phyloP scores from a whole-genome alignment of 768 basidiomycete species.

The Agaricus blazei region DNA sequence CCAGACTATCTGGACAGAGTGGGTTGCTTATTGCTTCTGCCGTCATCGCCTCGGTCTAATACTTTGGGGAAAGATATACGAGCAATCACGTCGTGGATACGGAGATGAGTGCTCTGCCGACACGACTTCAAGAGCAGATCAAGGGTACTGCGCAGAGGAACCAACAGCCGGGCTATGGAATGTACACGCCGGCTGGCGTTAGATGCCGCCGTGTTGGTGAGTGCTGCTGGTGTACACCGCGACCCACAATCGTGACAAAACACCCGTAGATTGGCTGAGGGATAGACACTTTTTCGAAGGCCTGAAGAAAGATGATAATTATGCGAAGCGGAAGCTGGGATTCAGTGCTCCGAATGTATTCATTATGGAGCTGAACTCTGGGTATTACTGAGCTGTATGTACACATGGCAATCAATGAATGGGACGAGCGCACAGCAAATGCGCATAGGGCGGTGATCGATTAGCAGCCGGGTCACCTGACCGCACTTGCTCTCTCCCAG shows the following conservation, averaged over 20 bases:
- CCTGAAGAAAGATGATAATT: slow-evolving; percentile 53
- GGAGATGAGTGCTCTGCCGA: slow-evolving; percentile 56
- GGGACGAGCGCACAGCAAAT: too few species aligned
- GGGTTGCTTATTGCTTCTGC: slow-evolving; percentile 19
- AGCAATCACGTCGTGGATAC: slow-evolving; percentile 61
- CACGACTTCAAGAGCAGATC: slow-evolving; percentile 67
- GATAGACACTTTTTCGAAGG: slow-evolving; percentile 70
- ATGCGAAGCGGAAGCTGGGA: slow-evolving; percentile 57
- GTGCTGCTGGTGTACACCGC: slow-evolving; percentile 18
- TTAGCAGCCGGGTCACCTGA: too few species aligned
- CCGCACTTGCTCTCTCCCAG: too few species aligned
- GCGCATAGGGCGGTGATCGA: too few species aligned
- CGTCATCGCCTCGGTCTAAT: background rate
- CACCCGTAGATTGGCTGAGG: slow-evolving; percentile 63
- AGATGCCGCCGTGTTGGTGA: slow-evolving; percentile 57
- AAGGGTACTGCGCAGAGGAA: slow-evolving; percentile 51
- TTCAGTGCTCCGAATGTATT: slow-evolving; percentile 79
- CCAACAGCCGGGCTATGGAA: slow-evolving; percentile 40
- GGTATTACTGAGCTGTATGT: background rate
- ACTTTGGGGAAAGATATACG: slow-evolving; percentile 48
- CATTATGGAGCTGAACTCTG: slow-evolving; percentile 49
- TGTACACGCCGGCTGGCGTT: slow-evolving; percentile 33
- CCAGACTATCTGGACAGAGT: slow-evolving; percentile 73
- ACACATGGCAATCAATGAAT: too few species aligned
- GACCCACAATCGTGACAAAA: too few species aligned